These are phyloP conservation scores for Rhodotorula toruloides DNA, from an alignment of 768 basidiomycete species.

Conservation along the genomic window DNA sequence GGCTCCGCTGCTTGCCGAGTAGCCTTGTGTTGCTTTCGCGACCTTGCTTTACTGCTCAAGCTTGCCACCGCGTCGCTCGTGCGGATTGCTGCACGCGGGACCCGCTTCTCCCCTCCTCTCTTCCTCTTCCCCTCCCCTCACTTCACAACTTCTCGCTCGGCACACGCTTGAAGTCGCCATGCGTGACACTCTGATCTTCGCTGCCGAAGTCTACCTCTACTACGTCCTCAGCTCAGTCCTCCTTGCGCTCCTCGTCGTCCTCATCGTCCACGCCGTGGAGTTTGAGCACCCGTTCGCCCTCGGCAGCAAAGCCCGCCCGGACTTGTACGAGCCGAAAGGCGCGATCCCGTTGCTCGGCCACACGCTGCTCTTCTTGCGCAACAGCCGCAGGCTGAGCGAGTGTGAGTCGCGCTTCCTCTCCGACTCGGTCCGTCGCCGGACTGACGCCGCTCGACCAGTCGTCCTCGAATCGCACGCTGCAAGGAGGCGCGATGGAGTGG, in stretches of 20 bases:
- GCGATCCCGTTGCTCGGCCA: constrained; percentile 6
- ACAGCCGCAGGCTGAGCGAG: constrained; percentile 6
- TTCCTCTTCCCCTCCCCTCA: not conserved
- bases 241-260: not conserved
- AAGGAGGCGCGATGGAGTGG: not conserved
- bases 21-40: too few relatives aligned
- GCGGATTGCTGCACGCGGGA: not conserved
- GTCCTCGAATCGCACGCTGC: not conserved
- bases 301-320: constrained; percentile 13
- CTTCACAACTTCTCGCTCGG: not conserved
- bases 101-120: not conserved
- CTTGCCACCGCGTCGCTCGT: not conserved
- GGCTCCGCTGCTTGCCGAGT: too few relatives aligned
- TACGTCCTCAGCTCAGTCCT: too few relatives aligned
- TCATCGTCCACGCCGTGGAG: not conserved
- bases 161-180: not conserved
- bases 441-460: not conserved
- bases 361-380: not conserved
- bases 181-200: not conserved
- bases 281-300: constrained; percentile 7
- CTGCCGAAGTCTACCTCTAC: too few relatives aligned
- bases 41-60: too few relatives aligned
- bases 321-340: constrained; percentile 3
- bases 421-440: not conserved
- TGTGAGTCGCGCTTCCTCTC: constrained; percentile 4